Evolutionary conservation across 345 rosid genomes (phyloP), one percentile per base, ranked within the genome.

Genomic region (Rhizophora apiculata): DNA sequence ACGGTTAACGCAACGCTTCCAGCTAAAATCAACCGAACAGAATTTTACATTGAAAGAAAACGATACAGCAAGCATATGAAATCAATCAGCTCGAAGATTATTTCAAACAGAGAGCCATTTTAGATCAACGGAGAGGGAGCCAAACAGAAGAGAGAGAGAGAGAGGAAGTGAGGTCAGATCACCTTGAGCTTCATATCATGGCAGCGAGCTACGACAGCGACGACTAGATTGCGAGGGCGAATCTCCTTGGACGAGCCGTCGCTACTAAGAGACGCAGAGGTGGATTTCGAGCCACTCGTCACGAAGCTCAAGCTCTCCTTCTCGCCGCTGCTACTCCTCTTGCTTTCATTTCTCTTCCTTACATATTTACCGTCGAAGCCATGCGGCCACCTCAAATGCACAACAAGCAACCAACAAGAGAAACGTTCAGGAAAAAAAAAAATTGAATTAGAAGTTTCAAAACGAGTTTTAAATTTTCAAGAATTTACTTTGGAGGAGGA

Each of bases 111-210:
- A 72, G n/a, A 18, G 20, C 58, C 37, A 55, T 16, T 46, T 60
- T n/a, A 32, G 60, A 57, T 3, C 31, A 32, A 6, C 61, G 36
- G 52, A 21, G 49, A 43, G 15, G 6, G 19, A 43, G 49, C 24
- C 65, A 32, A 46, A 68, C 71, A 62, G 24, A 24, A 24, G 24
- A 56, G 54, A 62, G 10, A 49, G 52, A 18, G n/a, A 63, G 61
- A 43, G 62, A 53, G 58, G 60, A 63, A 60, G 70, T 46, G 18
- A 27, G 51, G 56, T n/a, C 18, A 22, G 34, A 21, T 18, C 5
- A 86, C 98, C 87, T 91, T 83, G 79, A 86, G 80, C 73, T 88
- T 81, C 75, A 80, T 72, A 22, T 80, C 83, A 15, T 71, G 80
- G 71, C 60, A 49, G 62, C 81, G 78, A 68, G 79, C 74, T 37